Evolutionary conservation across 2,329 filamentous ascomycete species (phyloP).

Genomic region (Pyrenochaeta sp.): DNA sequence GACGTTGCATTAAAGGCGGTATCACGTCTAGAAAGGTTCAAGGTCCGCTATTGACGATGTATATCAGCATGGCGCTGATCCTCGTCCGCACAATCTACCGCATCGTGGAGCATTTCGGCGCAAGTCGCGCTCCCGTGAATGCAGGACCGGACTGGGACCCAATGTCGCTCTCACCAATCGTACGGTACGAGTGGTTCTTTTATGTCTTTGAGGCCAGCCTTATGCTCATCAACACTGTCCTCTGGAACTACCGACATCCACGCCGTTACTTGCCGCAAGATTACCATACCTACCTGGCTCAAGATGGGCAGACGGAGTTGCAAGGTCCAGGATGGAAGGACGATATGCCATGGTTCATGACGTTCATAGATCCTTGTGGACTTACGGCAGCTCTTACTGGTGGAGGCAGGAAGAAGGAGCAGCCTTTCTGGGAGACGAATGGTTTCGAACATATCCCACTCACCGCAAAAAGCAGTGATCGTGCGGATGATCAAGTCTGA

Average conservation of each 20-base stretch:
- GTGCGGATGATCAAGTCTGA: not conserved
- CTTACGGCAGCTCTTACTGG: constrained; percentile 9
- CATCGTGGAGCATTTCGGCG: constrained; percentile 61
- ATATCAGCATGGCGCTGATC: constrained; percentile 54
- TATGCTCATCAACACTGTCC: constrained; percentile 59
- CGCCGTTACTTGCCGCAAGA: constrained; percentile 58
- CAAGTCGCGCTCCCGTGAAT: constrained; percentile 54
- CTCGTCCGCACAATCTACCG: constrained; percentile 60
- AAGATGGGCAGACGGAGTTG: constrained; percentile 28
- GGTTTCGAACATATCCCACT: constrained; percentile 15
- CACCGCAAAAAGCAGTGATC: not conserved
- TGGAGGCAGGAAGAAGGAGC: constrained; percentile 14
- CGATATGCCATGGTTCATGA: constrained; percentile 34
- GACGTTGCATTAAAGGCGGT: constrained; percentile 45
- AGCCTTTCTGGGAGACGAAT: constrained; percentile 33
- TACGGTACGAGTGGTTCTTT: constrained; percentile 60
- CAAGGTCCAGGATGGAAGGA: constrained; percentile 35
- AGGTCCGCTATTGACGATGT: constrained; percentile 53
- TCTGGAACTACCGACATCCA: constrained; percentile 61
- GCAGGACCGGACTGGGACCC: constrained; percentile 45
- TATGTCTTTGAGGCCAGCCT: constrained; percentile 61
- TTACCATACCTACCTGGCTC: constrained; percentile 59
- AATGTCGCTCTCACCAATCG: constrained; percentile 38
- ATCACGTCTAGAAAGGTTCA: constrained; percentile 57
- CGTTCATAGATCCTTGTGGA: constrained; percentile 33